Conservation (phyloP, 2,329 filamentous ascomycete genomes). For the Acarospora socialis region DNA sequence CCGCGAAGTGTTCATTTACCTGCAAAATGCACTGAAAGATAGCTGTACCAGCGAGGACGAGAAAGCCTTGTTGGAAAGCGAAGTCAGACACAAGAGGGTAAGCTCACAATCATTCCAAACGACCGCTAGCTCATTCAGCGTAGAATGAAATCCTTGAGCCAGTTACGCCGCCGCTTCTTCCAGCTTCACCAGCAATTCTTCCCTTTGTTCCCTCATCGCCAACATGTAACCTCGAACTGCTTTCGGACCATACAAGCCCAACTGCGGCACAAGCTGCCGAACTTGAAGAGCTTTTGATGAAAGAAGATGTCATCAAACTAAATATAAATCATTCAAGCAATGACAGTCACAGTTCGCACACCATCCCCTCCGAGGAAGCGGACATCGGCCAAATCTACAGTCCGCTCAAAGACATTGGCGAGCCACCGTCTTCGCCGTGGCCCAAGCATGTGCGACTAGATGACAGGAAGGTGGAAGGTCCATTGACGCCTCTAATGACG, state of each 20-base stretch:
- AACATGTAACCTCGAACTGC: slow-evolving; percentile 22
- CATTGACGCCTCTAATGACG: slow-evolving; percentile 29
- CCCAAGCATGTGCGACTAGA: slow-evolving; percentile 21
- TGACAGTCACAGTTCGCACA: no score
- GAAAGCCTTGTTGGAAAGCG: slow-evolving; percentile 4
- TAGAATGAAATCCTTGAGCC: slow-evolving; percentile 20
- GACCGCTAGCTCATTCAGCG: slow-evolving; percentile 5
- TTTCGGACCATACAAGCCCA: slow-evolving; percentile 24
- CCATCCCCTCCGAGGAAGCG: no score
- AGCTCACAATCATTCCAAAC: slow-evolving; percentile 4
- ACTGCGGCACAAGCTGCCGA: slow-evolving; percentile 20
- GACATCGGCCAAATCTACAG: slow-evolving; percentile 15
- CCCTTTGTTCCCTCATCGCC: slow-evolving; percentile 28
- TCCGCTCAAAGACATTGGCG: slow-evolving; percentile 12
- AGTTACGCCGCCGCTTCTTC: slow-evolving; percentile 35
- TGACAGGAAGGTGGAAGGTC: slow-evolving; percentile 32
- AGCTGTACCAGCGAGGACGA: no score
- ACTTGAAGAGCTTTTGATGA: slow-evolving; percentile 22
- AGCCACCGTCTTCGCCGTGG: slow-evolving; percentile 15
- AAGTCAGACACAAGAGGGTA: no score
- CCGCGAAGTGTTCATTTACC: slow-evolving; percentile 21
- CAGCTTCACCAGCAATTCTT: slow-evolving; percentile 26
- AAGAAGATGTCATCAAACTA: no score
- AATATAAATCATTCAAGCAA: no score
- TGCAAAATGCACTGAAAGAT: slow-evolving; percentile 18